A percentile compares a stretch with the other conserved stretches of the same genome.
Conservation (phyloP, 331 rosid species). For the Phaseolus coccineus region DNA sequence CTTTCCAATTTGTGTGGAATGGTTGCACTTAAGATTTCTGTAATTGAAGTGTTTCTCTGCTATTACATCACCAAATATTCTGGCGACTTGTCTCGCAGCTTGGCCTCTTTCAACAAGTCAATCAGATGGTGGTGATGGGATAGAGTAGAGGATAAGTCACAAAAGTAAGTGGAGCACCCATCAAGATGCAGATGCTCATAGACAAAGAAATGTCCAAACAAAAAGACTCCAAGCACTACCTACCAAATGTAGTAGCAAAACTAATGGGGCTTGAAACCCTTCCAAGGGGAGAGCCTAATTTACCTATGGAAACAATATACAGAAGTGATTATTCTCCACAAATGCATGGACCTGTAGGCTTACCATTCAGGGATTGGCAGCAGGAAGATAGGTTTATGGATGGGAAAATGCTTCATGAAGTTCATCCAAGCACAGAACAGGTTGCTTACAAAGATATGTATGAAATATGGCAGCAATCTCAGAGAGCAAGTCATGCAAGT, state of each 20-base stretch:
- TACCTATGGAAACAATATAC: conserved; percentile 56
- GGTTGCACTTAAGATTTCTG: conserved; percentile 33
- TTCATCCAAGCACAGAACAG: conserved; percentile 55
- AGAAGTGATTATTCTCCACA: conserved; percentile 59
- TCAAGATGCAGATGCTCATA: conserved; percentile 70
- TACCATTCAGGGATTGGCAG: conserved; percentile 61
- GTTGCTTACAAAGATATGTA: conserved; percentile 59
- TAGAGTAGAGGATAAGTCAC: conserved; percentile 59
- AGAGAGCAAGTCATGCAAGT: conserved; percentile 50
- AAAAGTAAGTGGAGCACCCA: conserved; percentile 62
- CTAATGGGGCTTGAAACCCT: conserved; percentile 94
- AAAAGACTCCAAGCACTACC: conserved; percentile 58
- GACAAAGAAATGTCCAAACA: conserved; percentile 84
- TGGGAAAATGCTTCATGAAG: conserved; percentile 56
- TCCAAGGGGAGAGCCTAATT: conserved; percentile 60
- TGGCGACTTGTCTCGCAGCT: conserved; percentile 55
- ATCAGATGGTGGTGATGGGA: conserved; percentile 61
- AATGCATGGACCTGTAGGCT: conserved; percentile 50
- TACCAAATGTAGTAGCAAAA: conserved; percentile 90
- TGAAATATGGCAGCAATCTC: conserved; percentile 72
- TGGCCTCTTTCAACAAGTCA: conserved; percentile 68
- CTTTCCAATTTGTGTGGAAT: conserved; percentile 43
- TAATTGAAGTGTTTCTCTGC: not conserved
- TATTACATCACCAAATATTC: conserved; percentile 33
- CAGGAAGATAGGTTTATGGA: conserved; percentile 58